phyloP scores from a whole-genome alignment of 805 yeast genomes.

The Hanseniaspora lachancei region DNA sequence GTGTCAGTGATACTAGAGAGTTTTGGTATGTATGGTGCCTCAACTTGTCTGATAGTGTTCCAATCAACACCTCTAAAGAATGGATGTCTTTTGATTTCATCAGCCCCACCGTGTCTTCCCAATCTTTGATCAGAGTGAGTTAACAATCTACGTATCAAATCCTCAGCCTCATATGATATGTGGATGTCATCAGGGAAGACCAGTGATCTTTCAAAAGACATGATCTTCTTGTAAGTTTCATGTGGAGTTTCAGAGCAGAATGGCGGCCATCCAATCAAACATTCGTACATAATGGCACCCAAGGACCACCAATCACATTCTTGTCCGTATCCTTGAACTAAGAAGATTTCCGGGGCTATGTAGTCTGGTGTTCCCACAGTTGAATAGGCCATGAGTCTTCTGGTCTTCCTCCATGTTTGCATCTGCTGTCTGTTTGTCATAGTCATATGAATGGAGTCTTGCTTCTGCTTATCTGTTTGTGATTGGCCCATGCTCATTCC shows the following conservation, averaged over 20 bases:
- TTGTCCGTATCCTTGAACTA: constrained; percentile 89
- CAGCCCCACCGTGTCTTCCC: constrained; percentile 85
- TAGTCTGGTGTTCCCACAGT: constrained; percentile 96
- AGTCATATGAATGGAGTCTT: constrained; percentile 91
- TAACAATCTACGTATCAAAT: constrained; percentile 61
- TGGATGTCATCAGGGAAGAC: constrained; percentile 87
- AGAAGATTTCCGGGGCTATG: constrained; percentile 87
- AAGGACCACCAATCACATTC: constrained; percentile 98
- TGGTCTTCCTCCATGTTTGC: constrained; percentile 88
- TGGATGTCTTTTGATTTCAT: constrained; percentile 79
- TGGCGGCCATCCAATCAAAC: constrained; percentile 95
- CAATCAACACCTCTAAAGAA: constrained; percentile 94
- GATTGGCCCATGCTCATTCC: constrained; percentile 23
- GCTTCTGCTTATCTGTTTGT: constrained; percentile 32
- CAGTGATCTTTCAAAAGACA: constrained; percentile 80
- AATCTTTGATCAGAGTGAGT: constrained; percentile 68
- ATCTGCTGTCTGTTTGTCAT: constrained; percentile 90
- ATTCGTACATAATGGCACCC: constrained; percentile 94
- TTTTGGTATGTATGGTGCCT: constrained; percentile 89
- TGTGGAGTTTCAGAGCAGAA: constrained; percentile 91
- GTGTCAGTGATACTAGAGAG: constrained; percentile 89
- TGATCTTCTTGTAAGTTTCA: constrained; percentile 80
- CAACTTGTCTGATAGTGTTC: constrained; percentile 74
- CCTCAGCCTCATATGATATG: constrained; percentile 77
- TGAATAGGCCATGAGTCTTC: constrained; percentile 87